Evolutionary conservation across 2,329 filamentous ascomycete genomes (phyloP).

Genomic region (Alternaria arbusti): DNA sequence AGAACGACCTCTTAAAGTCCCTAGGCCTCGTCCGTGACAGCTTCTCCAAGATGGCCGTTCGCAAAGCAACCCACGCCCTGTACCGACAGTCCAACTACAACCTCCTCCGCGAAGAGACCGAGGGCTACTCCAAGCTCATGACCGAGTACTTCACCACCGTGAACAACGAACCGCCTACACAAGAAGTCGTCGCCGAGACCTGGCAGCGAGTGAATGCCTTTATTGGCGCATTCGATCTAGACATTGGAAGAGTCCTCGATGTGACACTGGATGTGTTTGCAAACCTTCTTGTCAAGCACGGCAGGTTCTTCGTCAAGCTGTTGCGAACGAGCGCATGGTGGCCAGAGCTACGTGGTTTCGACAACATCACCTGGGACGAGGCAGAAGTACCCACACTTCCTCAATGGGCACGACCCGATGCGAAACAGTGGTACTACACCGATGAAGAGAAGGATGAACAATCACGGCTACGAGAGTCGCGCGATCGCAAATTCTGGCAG

Average conservation of each 20-base stretch:
- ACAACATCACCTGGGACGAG: constrained; percentile 56
- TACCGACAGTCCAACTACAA: constrained; percentile 99
- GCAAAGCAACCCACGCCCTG: constrained; percentile 88
- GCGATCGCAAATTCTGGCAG: constrained; percentile 82
- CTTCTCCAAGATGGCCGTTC: constrained; percentile 81
- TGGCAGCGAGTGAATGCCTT: constrained; percentile 93
- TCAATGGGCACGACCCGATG: constrained; percentile 80
- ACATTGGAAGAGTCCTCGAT: constrained; percentile 92
- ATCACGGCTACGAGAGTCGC: constrained; percentile 62
- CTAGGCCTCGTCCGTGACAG: constrained; percentile 84
- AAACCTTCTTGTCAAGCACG: constrained; percentile 89
- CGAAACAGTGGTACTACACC: constrained; percentile 65
- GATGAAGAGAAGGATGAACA: constrained; percentile 72
- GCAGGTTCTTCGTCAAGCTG: constrained; percentile 92
- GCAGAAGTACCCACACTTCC: constrained; percentile 73
- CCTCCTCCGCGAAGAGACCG: constrained; percentile 89
- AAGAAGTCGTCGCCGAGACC: constrained; percentile 79
- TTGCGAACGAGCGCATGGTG: constrained; percentile 95
- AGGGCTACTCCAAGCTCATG: constrained; percentile 95
- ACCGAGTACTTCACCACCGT: constrained; percentile 94
- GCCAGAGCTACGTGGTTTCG: constrained; percentile 71
- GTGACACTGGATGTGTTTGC: constrained; percentile 95
- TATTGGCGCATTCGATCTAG: constrained; percentile 95
- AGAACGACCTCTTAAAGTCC: constrained; percentile 74
- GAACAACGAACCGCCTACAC: constrained; percentile 73